Conservation (phyloP, 2,329 filamentous ascomycete species). For the Leptodontidium sp. region DNA sequence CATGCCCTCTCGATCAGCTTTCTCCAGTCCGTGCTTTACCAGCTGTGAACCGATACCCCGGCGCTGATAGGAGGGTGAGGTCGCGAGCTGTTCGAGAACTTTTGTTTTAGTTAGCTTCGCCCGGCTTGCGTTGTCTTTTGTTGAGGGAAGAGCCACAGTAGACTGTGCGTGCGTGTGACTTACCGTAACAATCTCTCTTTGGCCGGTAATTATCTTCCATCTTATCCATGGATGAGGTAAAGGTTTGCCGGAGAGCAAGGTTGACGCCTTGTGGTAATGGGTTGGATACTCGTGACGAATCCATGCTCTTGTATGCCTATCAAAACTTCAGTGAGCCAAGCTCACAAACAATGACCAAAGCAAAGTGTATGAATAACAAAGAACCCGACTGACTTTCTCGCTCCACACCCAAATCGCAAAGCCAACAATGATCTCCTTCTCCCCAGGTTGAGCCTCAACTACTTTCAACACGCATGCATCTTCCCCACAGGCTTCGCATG, state of each 20-base stretch:
- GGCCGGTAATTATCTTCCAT: constrained; percentile 19
- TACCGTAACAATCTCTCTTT: constrained; percentile 14
- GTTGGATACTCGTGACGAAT: background rate
- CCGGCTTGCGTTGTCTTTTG: no score
- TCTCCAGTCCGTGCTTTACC: constrained; percentile 13
- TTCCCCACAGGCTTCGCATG: constrained; percentile 4
- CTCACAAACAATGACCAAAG: background rate
- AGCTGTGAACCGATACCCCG: constrained; percentile 13
- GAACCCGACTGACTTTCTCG: background rate
- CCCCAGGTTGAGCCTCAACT: constrained; percentile 7
- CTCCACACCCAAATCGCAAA: constrained; percentile 16
- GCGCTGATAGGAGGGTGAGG: constrained; percentile 1
- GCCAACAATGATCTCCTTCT: constrained; percentile 19
- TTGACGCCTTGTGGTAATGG: constrained; percentile 16
- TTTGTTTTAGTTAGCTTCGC: background rate
- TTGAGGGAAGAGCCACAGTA: background rate
- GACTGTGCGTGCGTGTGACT: background rate
- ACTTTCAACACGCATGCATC: constrained; percentile 9
- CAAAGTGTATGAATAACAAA: background rate
- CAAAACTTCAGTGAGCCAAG: background rate
- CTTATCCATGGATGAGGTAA: background rate
- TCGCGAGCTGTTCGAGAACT: constrained; percentile 13
- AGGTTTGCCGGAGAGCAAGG: background rate
- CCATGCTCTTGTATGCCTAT: constrained; percentile 6
- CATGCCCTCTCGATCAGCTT: constrained; percentile 12